phyloP scores from a whole-genome alignment of 257 asterid species.

The Rauvolfia tetraphylla region DNA sequence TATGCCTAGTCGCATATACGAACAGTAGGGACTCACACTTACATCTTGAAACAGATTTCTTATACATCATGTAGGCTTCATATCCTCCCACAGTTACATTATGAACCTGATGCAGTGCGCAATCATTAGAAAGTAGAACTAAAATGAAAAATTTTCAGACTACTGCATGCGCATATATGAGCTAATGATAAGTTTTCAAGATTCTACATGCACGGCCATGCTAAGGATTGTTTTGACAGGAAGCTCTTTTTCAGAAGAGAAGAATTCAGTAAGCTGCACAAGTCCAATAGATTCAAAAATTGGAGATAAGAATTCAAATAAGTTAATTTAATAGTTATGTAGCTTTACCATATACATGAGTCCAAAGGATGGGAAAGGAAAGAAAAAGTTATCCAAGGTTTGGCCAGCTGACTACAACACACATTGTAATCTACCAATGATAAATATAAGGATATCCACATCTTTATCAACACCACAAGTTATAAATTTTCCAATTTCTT shows the following conservation, averaged over 20 bases:
- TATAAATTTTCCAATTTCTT: not conserved
- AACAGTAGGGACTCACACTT: not conserved
- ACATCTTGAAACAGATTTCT: conserved; percentile 35
- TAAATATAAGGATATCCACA: not conserved
- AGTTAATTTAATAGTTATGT: not conserved
- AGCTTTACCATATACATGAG: not conserved
- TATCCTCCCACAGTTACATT: conserved; percentile 37
- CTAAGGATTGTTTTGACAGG: no score
- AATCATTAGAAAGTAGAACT: not conserved
- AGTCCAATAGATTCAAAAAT: not conserved
- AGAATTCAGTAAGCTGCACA: not conserved
- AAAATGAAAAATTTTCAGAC: not conserved
- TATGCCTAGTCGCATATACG: not conserved
- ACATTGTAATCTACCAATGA: not conserved
- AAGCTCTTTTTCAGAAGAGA: not conserved
- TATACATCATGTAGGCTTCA: conserved; percentile 40
- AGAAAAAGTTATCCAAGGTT: not conserved
- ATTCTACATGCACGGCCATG: not conserved
- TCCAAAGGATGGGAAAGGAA: not conserved
- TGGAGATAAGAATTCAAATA: not conserved
- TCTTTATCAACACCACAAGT: no score
- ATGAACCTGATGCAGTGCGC: conserved; percentile 38
- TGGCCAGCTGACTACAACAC: not conserved
- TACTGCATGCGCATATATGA: no score
- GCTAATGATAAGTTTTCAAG: not conserved